These are phyloP conservation scores for Barnettozyma siamensis DNA, from an alignment of 805 yeast species.

Conservation along the genomic window DNA sequence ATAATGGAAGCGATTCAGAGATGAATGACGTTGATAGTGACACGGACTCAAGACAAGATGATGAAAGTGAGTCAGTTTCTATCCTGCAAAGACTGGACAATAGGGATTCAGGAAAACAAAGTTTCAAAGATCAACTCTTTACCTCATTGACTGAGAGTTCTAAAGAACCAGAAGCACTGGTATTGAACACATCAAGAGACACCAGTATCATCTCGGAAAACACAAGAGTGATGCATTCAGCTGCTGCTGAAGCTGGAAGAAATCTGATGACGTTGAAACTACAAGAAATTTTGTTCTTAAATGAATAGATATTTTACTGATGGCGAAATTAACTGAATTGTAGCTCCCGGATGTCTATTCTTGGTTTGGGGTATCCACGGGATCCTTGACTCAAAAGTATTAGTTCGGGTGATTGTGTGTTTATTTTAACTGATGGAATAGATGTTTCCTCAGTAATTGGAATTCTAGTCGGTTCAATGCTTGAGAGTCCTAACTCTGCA, in stretches of 20 bases:
- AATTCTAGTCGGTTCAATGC: background rate
- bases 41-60: constrained; percentile 15
- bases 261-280: constrained; percentile 21
- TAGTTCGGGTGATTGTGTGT: constrained; percentile 15
- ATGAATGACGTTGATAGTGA: constrained; percentile 25
- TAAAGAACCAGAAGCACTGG: background rate
- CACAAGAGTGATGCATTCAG: constrained; percentile 4
- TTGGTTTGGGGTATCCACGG: constrained; percentile 10
- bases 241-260: constrained; percentile 22
- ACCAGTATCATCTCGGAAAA: background rate
- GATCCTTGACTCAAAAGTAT: constrained; percentile 17
- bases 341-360: constrained; percentile 6
- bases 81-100: constrained; percentile 7
- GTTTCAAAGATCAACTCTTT: background rate
- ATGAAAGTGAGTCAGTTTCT: constrained; percentile 5
- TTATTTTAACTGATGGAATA: constrained; percentile 12
- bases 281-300: constrained; percentile 24
- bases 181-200: background rate
- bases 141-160: background rate
- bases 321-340: background rate
- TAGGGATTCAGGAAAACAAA: background rate
- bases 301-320: constrained; percentile 11
- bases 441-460: constrained; percentile 5
- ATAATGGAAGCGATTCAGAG: constrained; percentile 23
- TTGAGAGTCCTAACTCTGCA: constrained; percentile 18